Base-by-base conservation (phyloP, 1,139 yeast species). In the Magnusiomyces sp. region DNA sequence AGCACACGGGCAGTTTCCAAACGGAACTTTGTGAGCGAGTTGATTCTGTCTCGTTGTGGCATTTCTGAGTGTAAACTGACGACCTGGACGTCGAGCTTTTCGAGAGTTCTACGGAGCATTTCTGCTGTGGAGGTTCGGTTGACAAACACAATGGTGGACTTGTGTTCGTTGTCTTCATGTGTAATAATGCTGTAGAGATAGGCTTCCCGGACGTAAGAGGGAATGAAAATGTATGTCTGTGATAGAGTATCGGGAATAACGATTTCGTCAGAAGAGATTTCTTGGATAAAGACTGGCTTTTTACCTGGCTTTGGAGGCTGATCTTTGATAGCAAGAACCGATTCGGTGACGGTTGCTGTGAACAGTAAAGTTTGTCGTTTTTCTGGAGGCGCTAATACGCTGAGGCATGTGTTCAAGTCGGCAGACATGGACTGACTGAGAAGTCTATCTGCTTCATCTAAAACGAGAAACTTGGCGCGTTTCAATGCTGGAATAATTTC, bases 311-410 rank as follows among this genome's bases (percentile, higher is more conserved):
- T 71, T 5, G 72, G 74, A 7, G 88, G 87, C 51, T 76, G 79
- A 50, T 85, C 85, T 56, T 84, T 83, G 54, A 94, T 72, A 0
- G 88, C 76, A 55, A 95, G 72, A 2, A 92, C 97, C 1, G 95
- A 83, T 62, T 89, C 97, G 0, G 97, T 92, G 10, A 92, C 85
- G 0, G 99, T 92, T 7, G 99, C 99, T 0, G 99, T 92, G 67
- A 94, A 94, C 45, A 92, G 69, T 46, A 90, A 70, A 0, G 97
- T 92, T 65, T 90, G 97, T 59, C 98, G 77, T 50, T 78, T 72
- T 2, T 74, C 76, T 2, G 94, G 72, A 1, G 77, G 68, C 0
- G 98, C 97, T 38, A 94, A 68, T 0, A 80, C 77, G 11, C 74
- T 70, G 61, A 92, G 77, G 60, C 97, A 88, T 4, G 58, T 63